phyloP scores from a whole-genome alignment of 495 filamentous ascomycete genomes.

The Pyrenopolyporus hunteri region DNA sequence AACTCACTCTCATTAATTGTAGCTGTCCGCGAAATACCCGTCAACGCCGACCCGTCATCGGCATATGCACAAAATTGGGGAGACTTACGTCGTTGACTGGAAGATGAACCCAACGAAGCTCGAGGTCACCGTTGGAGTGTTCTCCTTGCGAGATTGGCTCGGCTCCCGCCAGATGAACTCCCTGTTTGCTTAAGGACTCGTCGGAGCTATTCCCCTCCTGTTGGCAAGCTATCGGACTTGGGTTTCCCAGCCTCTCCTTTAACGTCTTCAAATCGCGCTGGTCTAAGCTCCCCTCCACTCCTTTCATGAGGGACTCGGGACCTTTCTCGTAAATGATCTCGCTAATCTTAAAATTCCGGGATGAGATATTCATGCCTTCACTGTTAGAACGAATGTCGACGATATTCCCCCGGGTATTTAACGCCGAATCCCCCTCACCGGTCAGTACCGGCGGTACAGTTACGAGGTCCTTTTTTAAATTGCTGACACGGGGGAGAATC shows the following conservation, averaged over 20 bases:
- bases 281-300: neutral
- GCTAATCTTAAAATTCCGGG: neutral
- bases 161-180: neutral
- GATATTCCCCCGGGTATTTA: conserved; percentile 9
- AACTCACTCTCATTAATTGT: conserved; percentile 11
- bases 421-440: neutral
- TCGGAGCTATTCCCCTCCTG: no score
- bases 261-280: neutral
- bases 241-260: neutral
- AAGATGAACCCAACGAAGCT: conserved; percentile 27
- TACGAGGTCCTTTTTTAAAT: conserved; percentile 7
- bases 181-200: neutral
- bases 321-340: conserved; percentile 17
- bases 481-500: conserved; percentile 6
- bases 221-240: no score
- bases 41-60: neutral
- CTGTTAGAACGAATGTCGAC: conserved; percentile 8
- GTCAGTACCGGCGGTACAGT: neutral
- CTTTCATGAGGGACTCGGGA: conserved; percentile 9
- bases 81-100: conserved; percentile 16
- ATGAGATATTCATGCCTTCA: conserved; percentile 6
- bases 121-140: neutral
- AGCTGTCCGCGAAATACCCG: neutral
- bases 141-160: neutral
- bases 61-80: neutral